Evolutionary conservation across 2,329 filamentous ascomycete genomes (phyloP).

Genomic region (Neobulgaria alba): DNA sequence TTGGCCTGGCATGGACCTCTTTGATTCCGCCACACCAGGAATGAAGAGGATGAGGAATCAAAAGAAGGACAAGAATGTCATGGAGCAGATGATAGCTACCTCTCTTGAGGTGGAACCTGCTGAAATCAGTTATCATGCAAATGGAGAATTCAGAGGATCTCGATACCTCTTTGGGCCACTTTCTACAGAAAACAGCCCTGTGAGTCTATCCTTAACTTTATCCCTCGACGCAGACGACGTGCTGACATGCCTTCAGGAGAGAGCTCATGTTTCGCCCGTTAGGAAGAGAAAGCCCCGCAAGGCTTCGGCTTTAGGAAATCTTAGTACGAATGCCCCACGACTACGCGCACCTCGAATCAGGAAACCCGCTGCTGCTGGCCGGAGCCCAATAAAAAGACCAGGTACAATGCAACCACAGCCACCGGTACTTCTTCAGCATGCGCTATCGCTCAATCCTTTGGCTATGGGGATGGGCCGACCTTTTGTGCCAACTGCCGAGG

Average conservation of each 20-base stretch:
- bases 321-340: constrained; percentile 22
- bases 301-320: constrained; percentile 10
- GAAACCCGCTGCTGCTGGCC: constrained; percentile 5
- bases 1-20: constrained; percentile 73
- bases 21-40: constrained; percentile 67
- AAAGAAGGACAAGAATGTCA: constrained; percentile 64
- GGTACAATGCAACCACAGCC: constrained; percentile 5
- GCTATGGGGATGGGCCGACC: constrained; percentile 10
- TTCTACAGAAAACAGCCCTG: constrained; percentile 42
- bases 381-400: constrained; percentile 15
- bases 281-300: constrained; percentile 26
- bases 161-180: constrained; percentile 54
- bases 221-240: too few relatives aligned
- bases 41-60: constrained; percentile 71
- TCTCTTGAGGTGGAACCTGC: constrained; percentile 55
- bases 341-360: constrained; percentile 13
- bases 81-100: constrained; percentile 55
- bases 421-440: constrained; percentile 8
- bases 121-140: constrained; percentile 54
- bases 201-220: too few relatives aligned
- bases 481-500: constrained; percentile 22
- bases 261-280: constrained; percentile 17
- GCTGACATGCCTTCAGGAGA: too few relatives aligned
- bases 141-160: constrained; percentile 41
- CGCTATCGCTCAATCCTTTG: constrained; percentile 20